These are phyloP conservation scores for Coemansia sp. DNA, from an alignment of 192 early-diverging fungal genomes.

Conservation along the genomic window DNA sequence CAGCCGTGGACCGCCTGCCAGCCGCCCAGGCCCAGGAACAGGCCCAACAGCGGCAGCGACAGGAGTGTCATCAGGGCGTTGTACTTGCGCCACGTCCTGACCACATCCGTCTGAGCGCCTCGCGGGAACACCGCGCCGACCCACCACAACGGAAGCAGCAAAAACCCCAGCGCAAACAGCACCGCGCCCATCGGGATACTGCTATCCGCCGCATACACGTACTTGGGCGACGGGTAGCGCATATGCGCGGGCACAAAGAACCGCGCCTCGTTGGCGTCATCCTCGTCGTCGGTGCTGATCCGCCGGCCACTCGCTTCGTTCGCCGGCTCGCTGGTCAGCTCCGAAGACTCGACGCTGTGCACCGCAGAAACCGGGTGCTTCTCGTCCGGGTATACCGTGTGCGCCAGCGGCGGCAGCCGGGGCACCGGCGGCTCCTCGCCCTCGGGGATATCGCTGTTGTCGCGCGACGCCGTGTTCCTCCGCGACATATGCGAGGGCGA, in stretches of 20 bases:
- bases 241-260: slow-evolving; percentile 38
- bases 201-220: slow-evolving; percentile 18
- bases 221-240: slow-evolving; percentile 41
- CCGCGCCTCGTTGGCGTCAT: slow-evolving; percentile 47
- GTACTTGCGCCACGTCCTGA: slow-evolving; percentile 50
- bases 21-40: slow-evolving; percentile 50
- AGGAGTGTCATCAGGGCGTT: slow-evolving; percentile 50
- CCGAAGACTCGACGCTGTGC: too few species aligned
- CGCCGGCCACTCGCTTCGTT: slow-evolving; percentile 14
- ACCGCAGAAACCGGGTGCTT: too few species aligned
- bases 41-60: slow-evolving; percentile 46
- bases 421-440: slow-evolving; percentile 3
- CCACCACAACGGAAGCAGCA: slow-evolving; percentile 53
- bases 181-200: slow-evolving; percentile 30
- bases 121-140: slow-evolving; percentile 45
- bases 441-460: slow-evolving; percentile 12
- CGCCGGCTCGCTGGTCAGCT: background rate
- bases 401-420: background rate
- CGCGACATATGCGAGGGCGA: slow-evolving; percentile 37
- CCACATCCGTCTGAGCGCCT: slow-evolving; percentile 21
- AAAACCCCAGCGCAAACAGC: slow-evolving; percentile 43
- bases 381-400: too few species aligned
- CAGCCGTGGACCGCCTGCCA: slow-evolving; percentile 49
- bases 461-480: slow-evolving; percentile 26
- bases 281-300: slow-evolving; percentile 46